Conservation (phyloP, 371 early-diverging fungal species). For the Syncephalastrum racemosum region DNA sequence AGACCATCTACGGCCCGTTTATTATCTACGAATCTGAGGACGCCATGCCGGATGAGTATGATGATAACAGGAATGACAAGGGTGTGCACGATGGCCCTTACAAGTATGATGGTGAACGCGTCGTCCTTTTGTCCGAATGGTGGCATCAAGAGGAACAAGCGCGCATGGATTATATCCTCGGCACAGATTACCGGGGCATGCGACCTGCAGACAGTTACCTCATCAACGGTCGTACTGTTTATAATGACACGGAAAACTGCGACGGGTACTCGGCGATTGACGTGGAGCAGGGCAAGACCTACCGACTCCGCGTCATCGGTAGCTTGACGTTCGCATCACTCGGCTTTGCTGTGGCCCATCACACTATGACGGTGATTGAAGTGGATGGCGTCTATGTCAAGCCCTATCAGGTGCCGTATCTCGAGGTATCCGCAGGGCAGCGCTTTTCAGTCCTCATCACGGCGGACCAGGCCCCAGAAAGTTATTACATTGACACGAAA, state of each 20-base stretch:
- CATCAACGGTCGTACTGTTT: conserved; percentile 40
- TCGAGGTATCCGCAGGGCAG: conserved; percentile 25
- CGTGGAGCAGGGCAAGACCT: conserved; percentile 34
- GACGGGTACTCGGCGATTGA: conserved; percentile 31
- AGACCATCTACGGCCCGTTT: conserved; percentile 37
- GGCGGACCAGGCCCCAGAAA: conserved; percentile 15
- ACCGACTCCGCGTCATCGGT: conserved; percentile 46
- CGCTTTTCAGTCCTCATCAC: conserved; percentile 25
- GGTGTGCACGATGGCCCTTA: conserved; percentile 32
- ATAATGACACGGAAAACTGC: conserved; percentile 19
- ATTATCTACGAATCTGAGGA: conserved; percentile 42
- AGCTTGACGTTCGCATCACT: conserved; percentile 28
- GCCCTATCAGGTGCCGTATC: conserved; percentile 10
- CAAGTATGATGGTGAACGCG: conserved; percentile 44
- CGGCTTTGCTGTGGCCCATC: conserved; percentile 36
- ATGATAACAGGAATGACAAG: neutral
- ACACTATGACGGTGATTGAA: conserved; percentile 48
- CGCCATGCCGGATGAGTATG: conserved; percentile 18
- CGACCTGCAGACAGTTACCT: conserved; percentile 39
- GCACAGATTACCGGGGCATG: conserved; percentile 22
- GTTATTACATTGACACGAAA: conserved; percentile 11
- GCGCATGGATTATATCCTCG: conserved; percentile 24
- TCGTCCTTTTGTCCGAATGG: conserved; percentile 42
- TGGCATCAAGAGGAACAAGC: conserved; percentile 33
- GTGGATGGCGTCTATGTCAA: conserved; percentile 35